Conservation (phyloP, 2,329 filamentous ascomycete genomes). For the Colletotrichum plurivorum region DNA sequence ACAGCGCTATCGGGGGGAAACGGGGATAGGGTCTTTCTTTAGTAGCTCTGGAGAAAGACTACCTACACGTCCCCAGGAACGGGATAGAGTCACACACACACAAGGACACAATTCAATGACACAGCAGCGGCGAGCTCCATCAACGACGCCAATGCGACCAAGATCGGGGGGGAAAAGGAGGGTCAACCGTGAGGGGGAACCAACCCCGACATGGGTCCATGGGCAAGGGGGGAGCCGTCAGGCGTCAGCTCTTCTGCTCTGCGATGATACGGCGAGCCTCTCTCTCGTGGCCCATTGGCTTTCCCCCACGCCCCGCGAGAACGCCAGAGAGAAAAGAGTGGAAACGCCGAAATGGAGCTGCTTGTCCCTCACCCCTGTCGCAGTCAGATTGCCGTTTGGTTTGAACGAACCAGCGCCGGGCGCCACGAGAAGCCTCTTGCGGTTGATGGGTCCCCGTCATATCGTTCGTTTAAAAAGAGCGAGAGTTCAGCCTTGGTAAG, state of each 20-base stretch:
- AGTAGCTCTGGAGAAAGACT: constrained; percentile 19
- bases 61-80: not conserved
- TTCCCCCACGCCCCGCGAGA: constrained; percentile 36
- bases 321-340: constrained; percentile 10
- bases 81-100: constrained; percentile 23
- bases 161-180: constrained; percentile 19
- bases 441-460: too few relatives aligned
- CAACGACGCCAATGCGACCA: constrained; percentile 34
- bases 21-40: constrained; percentile 20
- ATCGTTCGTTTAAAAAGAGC: too few relatives aligned
- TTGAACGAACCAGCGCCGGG: not conserved
- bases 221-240: not conserved
- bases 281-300: not conserved
- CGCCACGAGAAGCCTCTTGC: too few relatives aligned
- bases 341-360: constrained; percentile 28
- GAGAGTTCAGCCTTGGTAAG: too few relatives aligned
- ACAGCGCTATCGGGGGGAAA: constrained; percentile 5
- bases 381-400: not conserved
- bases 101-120: constrained; percentile 38
- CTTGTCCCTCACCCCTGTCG: not conserved
- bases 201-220: not conserved
- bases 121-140: constrained; percentile 19
- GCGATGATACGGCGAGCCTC: constrained; percentile 6
- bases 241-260: not conserved
- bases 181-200: not conserved